phyloP scores from a whole-genome alignment of 495 filamentous ascomycete species.

The Penicillium desertorum region DNA sequence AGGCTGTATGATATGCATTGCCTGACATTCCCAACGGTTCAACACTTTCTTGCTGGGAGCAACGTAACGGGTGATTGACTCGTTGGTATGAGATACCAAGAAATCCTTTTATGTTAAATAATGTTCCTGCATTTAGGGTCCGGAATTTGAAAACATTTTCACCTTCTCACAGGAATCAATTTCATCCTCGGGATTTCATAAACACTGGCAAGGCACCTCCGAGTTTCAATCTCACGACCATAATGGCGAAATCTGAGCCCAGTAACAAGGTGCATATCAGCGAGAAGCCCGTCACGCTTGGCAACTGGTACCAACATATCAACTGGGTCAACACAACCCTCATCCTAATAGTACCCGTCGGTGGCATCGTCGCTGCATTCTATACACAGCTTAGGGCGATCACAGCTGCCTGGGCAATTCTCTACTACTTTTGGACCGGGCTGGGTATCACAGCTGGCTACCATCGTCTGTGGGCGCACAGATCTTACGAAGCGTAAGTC shows the following conservation, averaged over 20 bases:
- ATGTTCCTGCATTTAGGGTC: background rate
- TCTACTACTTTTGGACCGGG: constrained; percentile 85
- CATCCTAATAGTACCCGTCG: constrained; percentile 75
- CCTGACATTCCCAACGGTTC: constrained; percentile 14
- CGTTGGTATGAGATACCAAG: background rate
- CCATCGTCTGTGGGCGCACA: constrained; percentile 82
- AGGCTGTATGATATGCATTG: background rate
- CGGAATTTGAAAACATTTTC: background rate
- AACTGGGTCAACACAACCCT: constrained; percentile 84
- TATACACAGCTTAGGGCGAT: constrained; percentile 66
- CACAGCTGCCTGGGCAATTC: constrained; percentile 71
- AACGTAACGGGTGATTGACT: background rate
- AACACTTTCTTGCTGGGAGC: constrained; percentile 11
- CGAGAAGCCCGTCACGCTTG: constrained; percentile 63
- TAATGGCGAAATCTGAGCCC: constrained; percentile 9
- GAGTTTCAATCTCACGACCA: background rate
- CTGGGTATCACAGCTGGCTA: constrained; percentile 75
- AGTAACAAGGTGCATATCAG: constrained; percentile 41
- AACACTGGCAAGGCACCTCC: background rate
- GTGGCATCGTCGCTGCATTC: constrained; percentile 67
- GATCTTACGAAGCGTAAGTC: constrained; percentile 56
- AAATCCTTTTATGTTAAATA: background rate
- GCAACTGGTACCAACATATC: constrained; percentile 89
- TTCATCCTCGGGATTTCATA: background rate
- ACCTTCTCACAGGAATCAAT: background rate